Evolutionary conservation across 768 basidiomycete genomes (phyloP), one percentile per base, ranked within the genome.

Genomic region (Hydnum rufescens): DNA sequence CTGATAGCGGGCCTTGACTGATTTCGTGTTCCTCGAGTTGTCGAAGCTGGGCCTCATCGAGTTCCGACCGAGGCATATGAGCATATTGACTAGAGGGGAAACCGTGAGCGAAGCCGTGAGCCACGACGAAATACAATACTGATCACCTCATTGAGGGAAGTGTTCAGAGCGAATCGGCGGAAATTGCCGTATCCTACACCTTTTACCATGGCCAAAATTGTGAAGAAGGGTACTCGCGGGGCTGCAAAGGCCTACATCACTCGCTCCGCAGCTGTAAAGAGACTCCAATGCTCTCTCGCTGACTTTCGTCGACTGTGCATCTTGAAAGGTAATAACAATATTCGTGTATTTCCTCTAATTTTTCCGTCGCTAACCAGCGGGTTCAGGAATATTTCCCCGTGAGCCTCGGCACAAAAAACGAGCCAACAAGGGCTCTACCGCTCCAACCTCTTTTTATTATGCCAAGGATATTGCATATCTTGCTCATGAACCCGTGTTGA

Each of bases 1-100:
- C 90, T 36, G 89, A 92, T 64, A 95, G 67, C 23, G 90, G 90
- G n/a, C 89, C 92, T 67, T 96, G 92, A 54, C 86, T 89, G 67
- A 97, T 95, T 69, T 97, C 90, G 64, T 95, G 90, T 66, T 99
- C 95, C 67, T 97, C 93, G 55, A 99, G 71, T 61, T 89, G 84
- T 53, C 89, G 82, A 48, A 97, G 73, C 69, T 97, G 90, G 5
- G 88, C 86, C 66, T 97, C 95, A 64, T 96, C 90, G 53, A 97
- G 74, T 70, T 97, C 95, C 39, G 92, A 95, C 65, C 92, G 95
- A 52, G 90, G 86, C 54, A 90, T 82, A 65, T 92, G 86, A 56
- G 87, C 85, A 70, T 90, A 95, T 76, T 97, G 90, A 73, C 92
- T 96, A 62, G 3, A 54, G 2, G n/a, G 6, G 3, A 25, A 23